Conservation (phyloP, 352 stramenopile species). For the Blastocystis sp. region DNA sequence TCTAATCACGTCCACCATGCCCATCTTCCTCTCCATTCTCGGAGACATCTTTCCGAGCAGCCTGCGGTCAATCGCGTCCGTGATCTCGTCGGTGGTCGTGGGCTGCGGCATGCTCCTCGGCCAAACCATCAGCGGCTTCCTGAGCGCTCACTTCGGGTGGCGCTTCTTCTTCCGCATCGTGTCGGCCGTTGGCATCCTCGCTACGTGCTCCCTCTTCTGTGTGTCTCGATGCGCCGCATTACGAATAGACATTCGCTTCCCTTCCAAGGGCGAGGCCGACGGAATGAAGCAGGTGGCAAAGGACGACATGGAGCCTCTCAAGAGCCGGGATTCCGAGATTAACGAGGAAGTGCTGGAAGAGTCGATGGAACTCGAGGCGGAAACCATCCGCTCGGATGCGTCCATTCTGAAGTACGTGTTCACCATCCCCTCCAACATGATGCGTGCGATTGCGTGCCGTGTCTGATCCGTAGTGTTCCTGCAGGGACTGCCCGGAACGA, state of each 20-base stretch:
- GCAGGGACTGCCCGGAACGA: slow-evolving; percentile 40
- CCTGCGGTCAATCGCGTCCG: slow-evolving; percentile 16
- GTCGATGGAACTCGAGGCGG: slow-evolving; percentile 18
- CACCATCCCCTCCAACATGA: slow-evolving; percentile 14
- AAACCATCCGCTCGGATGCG: background rate
- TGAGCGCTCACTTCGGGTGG: slow-evolving; percentile 40
- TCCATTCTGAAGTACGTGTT: slow-evolving; percentile 29
- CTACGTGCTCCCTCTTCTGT: slow-evolving; percentile 12
- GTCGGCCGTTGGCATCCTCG: slow-evolving; percentile 8
- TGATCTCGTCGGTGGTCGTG: slow-evolving; percentile 41
- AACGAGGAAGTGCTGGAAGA: background rate
- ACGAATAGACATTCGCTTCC: slow-evolving; percentile 42
- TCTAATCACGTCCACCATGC: slow-evolving; percentile 27
- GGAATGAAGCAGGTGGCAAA: background rate
- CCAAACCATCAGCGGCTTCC: slow-evolving; percentile 48
- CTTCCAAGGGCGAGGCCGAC: slow-evolving; percentile 28
- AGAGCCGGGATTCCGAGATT: slow-evolving; percentile 7
- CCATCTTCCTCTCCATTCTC: slow-evolving; percentile 60
- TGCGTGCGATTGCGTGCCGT: background rate
- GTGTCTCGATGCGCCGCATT: background rate
- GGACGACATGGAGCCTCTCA: background rate
- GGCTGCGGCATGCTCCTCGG: slow-evolving; percentile 30
- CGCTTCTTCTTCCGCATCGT: slow-evolving; percentile 21
- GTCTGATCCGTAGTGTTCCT: slow-evolving; percentile 6
- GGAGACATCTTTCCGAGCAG: slow-evolving; percentile 44